Percentiles rank a stretch among this genome's conserved stretches.
These are phyloP conservation scores for Perkinsela sp. DNA, from an alignment of 208 protist genomes.

Conservation along the genomic window DNA sequence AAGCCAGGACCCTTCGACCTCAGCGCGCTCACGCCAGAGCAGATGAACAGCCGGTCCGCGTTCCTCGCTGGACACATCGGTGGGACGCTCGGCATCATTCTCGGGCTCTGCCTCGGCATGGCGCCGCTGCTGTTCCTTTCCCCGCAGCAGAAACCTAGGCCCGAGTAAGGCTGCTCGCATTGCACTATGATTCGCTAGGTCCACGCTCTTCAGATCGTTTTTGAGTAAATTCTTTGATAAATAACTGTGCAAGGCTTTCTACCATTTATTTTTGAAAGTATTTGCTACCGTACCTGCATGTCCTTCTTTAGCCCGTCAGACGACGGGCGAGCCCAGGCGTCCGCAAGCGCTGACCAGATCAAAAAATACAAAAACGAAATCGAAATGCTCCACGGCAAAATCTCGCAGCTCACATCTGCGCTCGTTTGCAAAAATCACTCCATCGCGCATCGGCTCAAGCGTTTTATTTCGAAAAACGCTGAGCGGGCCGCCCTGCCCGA, in stretches of 20 bases:
- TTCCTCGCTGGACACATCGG: conserved; percentile 59
- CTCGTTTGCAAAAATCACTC: background rate
- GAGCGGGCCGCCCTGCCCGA: too few species aligned
- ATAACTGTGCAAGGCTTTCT: too few species aligned
- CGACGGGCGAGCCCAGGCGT: too few species aligned
- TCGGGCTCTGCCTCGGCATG: conserved; percentile 54
- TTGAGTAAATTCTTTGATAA: too few species aligned
- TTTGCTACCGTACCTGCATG: too few species aligned
- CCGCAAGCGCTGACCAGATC: too few species aligned
- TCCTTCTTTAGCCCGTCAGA: too few species aligned
- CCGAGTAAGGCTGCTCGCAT: too few species aligned
- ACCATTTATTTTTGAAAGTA: too few species aligned
- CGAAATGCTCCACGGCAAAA: background rate
- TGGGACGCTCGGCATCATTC: conserved; percentile 50
- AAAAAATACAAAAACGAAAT: background rate
- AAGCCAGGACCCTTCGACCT: background rate
- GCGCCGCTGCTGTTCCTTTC: conserved; percentile 23
- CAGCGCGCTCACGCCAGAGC: conserved; percentile 37
- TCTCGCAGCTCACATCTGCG: background rate
- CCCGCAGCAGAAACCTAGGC: too few species aligned
- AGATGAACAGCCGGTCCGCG: conserved; percentile 35
- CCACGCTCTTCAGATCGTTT: too few species aligned
- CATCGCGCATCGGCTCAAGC: background rate
- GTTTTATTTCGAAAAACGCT: background rate
- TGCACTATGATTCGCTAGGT: too few species aligned